Conservation (phyloP, 768 basidiomycete genomes). For the Hygrophoropsis aurantiaca region DNA sequence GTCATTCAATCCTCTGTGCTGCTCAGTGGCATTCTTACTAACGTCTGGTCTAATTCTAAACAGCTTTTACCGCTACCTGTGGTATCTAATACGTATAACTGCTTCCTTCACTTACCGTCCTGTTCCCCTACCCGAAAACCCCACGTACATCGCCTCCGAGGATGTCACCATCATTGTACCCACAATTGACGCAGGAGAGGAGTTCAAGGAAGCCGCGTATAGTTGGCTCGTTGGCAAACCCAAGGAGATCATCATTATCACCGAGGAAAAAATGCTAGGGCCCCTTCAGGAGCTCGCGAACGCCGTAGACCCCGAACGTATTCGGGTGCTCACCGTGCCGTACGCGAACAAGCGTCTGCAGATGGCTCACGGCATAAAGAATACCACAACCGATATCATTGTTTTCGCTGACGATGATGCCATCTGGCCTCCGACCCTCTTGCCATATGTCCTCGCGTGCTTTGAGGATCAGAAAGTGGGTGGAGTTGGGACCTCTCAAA, state of each 20-base stretch:
- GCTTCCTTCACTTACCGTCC: conserved; percentile 83
- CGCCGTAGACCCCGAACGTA: conserved; percentile 79
- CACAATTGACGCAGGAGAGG: conserved; percentile 94
- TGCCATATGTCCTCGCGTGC: conserved; percentile 87
- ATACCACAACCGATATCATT: conserved; percentile 89
- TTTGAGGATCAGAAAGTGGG: conserved; percentile 95
- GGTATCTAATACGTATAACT: conserved; percentile 83
- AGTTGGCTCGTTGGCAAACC: conserved; percentile 92
- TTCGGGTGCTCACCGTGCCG: conserved; percentile 86
- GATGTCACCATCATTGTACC: conserved; percentile 97
- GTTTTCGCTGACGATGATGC: conserved; percentile 96
- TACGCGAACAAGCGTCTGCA: conserved; percentile 93
- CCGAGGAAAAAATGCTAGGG: conserved; percentile 87
- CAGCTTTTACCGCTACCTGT: conserved; percentile 92
- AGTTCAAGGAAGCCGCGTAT: conserved; percentile 91
- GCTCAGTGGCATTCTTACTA: conserved; percentile 4
- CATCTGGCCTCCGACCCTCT: conserved; percentile 89
- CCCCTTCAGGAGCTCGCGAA: conserved; percentile 89
- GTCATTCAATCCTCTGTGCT: conserved; percentile 15
- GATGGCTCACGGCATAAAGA: conserved; percentile 91
- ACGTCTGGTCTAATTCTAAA: neutral
- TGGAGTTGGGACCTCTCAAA: conserved; percentile 88
- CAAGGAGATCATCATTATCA: conserved; percentile 76
- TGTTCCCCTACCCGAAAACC: conserved; percentile 87
- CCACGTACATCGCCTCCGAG: conserved; percentile 85